These are phyloP conservation scores for Pythium vanterpoolii DNA, from an alignment of 352 stramenopile genomes.

Conservation along the genomic window DNA sequence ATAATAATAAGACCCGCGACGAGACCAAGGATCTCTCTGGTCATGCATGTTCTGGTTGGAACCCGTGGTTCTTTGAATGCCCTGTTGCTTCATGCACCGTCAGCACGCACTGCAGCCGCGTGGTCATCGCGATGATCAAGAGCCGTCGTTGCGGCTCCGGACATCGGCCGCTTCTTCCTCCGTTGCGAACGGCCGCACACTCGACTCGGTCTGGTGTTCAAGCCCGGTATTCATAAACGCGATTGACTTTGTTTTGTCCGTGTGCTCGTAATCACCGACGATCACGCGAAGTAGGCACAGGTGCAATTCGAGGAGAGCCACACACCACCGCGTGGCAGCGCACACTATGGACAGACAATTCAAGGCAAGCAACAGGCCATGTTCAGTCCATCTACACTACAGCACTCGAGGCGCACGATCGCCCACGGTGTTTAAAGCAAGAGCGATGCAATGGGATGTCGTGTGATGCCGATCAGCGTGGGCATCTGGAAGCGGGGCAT, in stretches of 20 bases:
- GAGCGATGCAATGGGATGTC: conserved; percentile 7
- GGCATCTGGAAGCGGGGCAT: too few species aligned
- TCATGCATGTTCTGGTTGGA: too few species aligned
- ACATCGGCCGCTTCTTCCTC: conserved; percentile 61
- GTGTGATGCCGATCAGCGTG: conserved; percentile 22
- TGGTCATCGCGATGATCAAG: conserved; percentile 75
- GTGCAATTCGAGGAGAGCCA: conserved; percentile 5
- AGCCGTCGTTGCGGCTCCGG: conserved; percentile 61
- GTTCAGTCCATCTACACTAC: too few species aligned
- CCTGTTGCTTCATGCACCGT: conserved; percentile 57
- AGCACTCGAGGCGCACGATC: too few species aligned
- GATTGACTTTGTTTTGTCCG: conserved; percentile 63
- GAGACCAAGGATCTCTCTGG: conserved; percentile 66
- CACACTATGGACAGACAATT: neutral
- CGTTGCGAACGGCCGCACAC: conserved; percentile 38
- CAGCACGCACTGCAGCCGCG: conserved; percentile 65
- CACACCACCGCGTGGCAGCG: conserved; percentile 10
- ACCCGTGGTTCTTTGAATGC: too few species aligned
- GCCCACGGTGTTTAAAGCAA: neutral
- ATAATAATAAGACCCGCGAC: too few species aligned
- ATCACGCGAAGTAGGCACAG: neutral
- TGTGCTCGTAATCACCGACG: conserved; percentile 40
- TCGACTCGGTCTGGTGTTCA: conserved; percentile 47
- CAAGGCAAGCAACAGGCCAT: conserved; percentile 6
- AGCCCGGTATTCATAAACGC: conserved; percentile 60